Evolutionary conservation across 306 rosid genomes (phyloP), one percentile per base, ranked within the genome.

Genomic region (Cyclanthera cordifolia): DNA sequence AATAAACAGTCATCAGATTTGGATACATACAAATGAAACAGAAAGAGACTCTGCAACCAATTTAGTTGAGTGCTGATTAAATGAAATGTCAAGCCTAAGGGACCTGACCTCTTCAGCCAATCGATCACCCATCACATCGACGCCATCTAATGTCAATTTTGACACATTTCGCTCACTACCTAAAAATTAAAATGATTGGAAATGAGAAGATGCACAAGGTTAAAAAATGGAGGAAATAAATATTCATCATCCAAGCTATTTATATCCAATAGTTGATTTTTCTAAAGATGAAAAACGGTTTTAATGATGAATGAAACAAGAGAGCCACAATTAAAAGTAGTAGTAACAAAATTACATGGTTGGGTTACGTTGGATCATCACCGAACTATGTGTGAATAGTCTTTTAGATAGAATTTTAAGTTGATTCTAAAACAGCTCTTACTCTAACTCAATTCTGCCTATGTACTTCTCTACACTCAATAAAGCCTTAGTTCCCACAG

Each of bases 121-220:
- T 56, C 99, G 89, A 69, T 90, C 95, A 32, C 97, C 99, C 99
- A 94, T 94, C 49, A 94, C 82, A 67, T 94, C 99, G 72, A 94
- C 97, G 24, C 99, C 99, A 45, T 94, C 97, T 43, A 94, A 81
- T 19, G 97, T 88, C 77, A 78, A 56, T 68, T 1, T 86, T 50
- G 97, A 86, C 64, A 76, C 95, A 74, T 94, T 94, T 56, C 91
- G 85, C 78, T 85, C 89, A 64, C 99, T 94, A 80, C 99, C 99
- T 94, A 88, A 58, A 80, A 73, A 53, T 14, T 24, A 57, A 66
- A 63, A 16, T 25, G 12, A 45, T 65, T 20, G 2, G 72, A 53
- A 66, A 16, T 66, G 41, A 19, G 52, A 72, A 74, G 30, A 70
- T 28, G 45, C 28, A 59, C 21, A 52, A 67, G n/a, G 59, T 4